Evolutionary conservation across 768 basidiomycete species (phyloP).

Genomic region (Suillus subalutaceus): DNA sequence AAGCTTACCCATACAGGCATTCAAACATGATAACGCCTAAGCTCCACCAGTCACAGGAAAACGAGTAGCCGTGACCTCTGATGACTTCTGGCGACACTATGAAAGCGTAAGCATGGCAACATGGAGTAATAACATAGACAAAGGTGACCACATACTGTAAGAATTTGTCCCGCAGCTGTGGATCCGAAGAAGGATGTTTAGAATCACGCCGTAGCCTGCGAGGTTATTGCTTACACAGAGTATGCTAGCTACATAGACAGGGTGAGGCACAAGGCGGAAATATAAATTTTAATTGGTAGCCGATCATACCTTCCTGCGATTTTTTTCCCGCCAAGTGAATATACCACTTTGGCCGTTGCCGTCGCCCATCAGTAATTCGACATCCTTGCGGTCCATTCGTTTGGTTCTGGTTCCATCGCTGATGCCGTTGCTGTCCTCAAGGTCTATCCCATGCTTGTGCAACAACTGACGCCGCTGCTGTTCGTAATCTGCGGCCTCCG

Average conservation of each 20-base stretch:
- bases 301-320: slow-evolving; percentile 77
- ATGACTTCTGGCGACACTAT: slow-evolving; percentile 91
- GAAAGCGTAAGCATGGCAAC: slow-evolving; percentile 25
- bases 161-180: slow-evolving; percentile 82
- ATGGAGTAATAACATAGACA: slow-evolving; percentile 25
- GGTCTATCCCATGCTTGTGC: slow-evolving; percentile 92
- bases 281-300: slow-evolving; percentile 30
- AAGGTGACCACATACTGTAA: slow-evolving; percentile 61
- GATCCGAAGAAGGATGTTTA: slow-evolving; percentile 34
- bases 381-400: slow-evolving; percentile 78
- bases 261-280: slow-evolving; percentile 24
- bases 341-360: slow-evolving; percentile 81
- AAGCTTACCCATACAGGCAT: slow-evolving; percentile 83
- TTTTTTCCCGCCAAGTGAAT: slow-evolving; percentile 96
- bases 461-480: slow-evolving; percentile 88
- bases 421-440: slow-evolving; percentile 73
- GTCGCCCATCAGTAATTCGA: slow-evolving; percentile 83
- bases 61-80: slow-evolving; percentile 89
- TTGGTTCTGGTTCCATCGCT: slow-evolving; percentile 74
- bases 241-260: slow-evolving; percentile 68
- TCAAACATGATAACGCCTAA: slow-evolving; percentile 97
- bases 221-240: slow-evolving; percentile 67
- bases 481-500: slow-evolving; percentile 73
- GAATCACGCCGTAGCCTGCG: slow-evolving; percentile 14
- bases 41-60: slow-evolving; percentile 98